phyloP scores from a whole-genome alignment of 2,329 filamentous ascomycete genomes.

The Sporothrix luriei region DNA sequence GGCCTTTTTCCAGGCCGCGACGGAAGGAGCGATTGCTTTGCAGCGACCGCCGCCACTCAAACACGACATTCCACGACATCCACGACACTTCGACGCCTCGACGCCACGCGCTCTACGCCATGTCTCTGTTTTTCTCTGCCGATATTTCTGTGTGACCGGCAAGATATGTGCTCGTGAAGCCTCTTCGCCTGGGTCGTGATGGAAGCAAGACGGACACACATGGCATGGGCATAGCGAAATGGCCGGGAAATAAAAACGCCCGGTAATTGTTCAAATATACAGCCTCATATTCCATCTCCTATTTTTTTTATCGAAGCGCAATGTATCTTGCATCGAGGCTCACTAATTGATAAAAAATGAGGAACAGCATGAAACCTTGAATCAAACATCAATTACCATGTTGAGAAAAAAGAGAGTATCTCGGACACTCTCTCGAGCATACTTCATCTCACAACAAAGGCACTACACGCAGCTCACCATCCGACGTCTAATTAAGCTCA shows the following conservation, averaged over 20 bases:
- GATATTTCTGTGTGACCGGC: not conserved
- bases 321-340: not conserved
- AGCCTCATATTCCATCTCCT: no score
- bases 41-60: not conserved
- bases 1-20: not conserved
- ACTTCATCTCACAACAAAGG: not conserved
- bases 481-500: conserved; percentile 28
- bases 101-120: no score
- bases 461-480: not conserved
- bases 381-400: not conserved
- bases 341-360: not conserved
- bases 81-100: not conserved
- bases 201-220: no score
- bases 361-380: no score
- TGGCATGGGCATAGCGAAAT: no score
- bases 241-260: no score
- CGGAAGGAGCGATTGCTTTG: conserved; percentile 16
- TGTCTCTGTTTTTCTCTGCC: not conserved
- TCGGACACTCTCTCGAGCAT: conserved; percentile 1
- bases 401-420: conserved; percentile 18
- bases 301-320: not conserved
- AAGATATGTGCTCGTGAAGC: no score
- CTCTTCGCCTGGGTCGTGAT: no score
- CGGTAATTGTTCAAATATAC: no score
- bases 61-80: not conserved